Evolutionary conservation across 768 basidiomycete species (phyloP).

Genomic region (Boletus coccyginus): DNA sequence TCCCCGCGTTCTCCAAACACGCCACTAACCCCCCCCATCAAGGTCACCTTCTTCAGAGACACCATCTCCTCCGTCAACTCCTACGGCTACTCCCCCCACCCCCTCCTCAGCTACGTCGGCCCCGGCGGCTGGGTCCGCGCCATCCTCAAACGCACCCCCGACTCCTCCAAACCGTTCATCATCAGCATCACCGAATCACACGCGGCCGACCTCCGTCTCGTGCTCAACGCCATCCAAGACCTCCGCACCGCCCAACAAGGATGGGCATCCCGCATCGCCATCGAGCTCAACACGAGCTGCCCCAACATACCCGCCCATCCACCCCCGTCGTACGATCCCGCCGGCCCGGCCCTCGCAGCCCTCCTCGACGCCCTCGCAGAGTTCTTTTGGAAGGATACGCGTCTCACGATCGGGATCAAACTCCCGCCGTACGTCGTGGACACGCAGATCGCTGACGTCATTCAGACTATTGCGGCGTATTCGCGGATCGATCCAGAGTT

Average conservation of each 20-base stretch:
- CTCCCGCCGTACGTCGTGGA: slow-evolving; percentile 70
- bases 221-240: slow-evolving; percentile 59
- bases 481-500: slow-evolving; percentile 17
- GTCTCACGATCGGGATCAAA: slow-evolving; percentile 71
- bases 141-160: slow-evolving; percentile 36
- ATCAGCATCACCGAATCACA: slow-evolving; percentile 73
- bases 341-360: slow-evolving; percentile 39
- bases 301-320: slow-evolving; percentile 68
- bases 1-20: neutral
- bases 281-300: slow-evolving; percentile 85
- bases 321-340: slow-evolving; percentile 64
- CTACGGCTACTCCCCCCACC: slow-evolving; percentile 84
- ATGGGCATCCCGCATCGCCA: slow-evolving; percentile 48
- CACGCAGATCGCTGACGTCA: slow-evolving; percentile 56
- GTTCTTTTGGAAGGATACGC: slow-evolving; percentile 46
- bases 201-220: slow-evolving; percentile 45
- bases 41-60: slow-evolving; percentile 61
- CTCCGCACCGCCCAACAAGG: slow-evolving; percentile 42
- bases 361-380: slow-evolving; percentile 55
- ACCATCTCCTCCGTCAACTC: slow-evolving; percentile 70
- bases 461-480: slow-evolving; percentile 46
- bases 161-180: slow-evolving; percentile 62
- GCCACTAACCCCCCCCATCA: slow-evolving; percentile 7
- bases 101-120: slow-evolving; percentile 59
- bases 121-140: slow-evolving; percentile 48